These are phyloP conservation scores for Pseudohalonectria lignicola DNA, from an alignment of 2,329 filamentous ascomycete genomes.

Conservation along the genomic window DNA sequence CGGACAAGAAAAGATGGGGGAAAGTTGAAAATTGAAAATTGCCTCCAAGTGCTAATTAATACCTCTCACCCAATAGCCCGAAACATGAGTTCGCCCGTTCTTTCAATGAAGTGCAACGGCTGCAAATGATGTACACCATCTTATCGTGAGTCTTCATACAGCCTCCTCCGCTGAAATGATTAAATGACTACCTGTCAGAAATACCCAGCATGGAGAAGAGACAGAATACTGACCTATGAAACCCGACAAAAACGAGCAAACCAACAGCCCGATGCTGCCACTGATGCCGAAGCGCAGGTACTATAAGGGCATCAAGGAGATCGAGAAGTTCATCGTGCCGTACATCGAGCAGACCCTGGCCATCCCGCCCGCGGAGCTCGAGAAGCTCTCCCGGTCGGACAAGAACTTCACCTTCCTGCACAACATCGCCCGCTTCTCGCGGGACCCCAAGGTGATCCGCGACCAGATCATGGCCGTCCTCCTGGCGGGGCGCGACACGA, in stretches of 20 bases:
- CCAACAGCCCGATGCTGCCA: no score
- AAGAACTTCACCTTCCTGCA: conserved; percentile 67
- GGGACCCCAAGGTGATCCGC: conserved; percentile 51
- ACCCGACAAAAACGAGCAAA: no score
- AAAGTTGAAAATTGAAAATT: no score
- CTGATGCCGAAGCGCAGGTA: conserved; percentile 52
- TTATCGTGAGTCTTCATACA: conserved; percentile 18
- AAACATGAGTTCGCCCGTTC: conserved; percentile 54
- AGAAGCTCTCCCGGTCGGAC: conserved; percentile 56
- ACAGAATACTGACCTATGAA: no score
- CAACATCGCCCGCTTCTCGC: conserved; percentile 59
- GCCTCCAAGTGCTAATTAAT: no score
- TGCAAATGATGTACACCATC: conserved; percentile 52
- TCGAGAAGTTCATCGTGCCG: conserved; percentile 59
- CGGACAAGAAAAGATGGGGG: no score
- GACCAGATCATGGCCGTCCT: conserved; percentile 67
- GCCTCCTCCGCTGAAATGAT: background rate
- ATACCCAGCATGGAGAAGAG: no score
- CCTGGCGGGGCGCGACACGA: conserved; percentile 59
- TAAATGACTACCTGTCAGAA: no score
- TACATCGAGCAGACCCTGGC: conserved; percentile 58
- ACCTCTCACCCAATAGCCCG: conserved; percentile 20
- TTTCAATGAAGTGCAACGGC: conserved; percentile 58
- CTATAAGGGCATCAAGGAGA: conserved; percentile 46
- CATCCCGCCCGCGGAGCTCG: conserved; percentile 53